Percentiles rank a stretch among this genome's conserved stretches.
These are phyloP conservation scores for Elaeis guineensis DNA, from an alignment of 176 grass and related monocot genomes.

Conservation along the genomic window DNA sequence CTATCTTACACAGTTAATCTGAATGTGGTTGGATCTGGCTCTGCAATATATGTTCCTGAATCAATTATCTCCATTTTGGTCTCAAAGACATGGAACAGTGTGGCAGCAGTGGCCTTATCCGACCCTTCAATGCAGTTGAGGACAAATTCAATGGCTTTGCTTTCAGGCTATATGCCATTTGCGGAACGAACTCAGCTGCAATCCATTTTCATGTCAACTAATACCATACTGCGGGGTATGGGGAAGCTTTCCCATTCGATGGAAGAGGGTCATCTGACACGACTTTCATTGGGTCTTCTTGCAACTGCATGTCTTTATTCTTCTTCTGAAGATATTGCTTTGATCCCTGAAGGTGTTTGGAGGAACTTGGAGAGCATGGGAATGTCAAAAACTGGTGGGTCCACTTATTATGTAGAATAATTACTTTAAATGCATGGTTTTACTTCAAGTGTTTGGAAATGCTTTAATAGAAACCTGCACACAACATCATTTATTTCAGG, in stretches of 20 bases:
- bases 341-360: constrained; percentile 93
- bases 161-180: constrained; percentile 66
- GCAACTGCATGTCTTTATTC: constrained; percentile 88
- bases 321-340: constrained; percentile 68
- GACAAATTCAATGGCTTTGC: constrained; percentile 62
- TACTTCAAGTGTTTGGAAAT: no score
- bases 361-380: constrained; percentile 74
- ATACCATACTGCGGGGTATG: constrained; percentile 40
- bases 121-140: constrained; percentile 75
- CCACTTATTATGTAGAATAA: not conserved
- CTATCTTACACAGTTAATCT: constrained; percentile 25
- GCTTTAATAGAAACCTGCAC: no score
- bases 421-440: no score
- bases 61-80: constrained; percentile 39
- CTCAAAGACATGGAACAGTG: constrained; percentile 68
- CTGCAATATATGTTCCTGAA: constrained; percentile 21
- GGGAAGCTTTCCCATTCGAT: constrained; percentile 47
- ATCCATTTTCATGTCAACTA: constrained; percentile 62
- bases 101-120: constrained; percentile 48
- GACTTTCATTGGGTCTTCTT: constrained; percentile 72
- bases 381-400: constrained; percentile 48
- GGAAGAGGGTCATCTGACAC: constrained; percentile 64
- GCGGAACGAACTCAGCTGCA: constrained; percentile 53
- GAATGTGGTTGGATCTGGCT: constrained; percentile 29
- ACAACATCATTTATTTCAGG: constrained; percentile 21